Conservation (phyloP, 495 filamentous ascomycete species). For the Lasiosphaeria miniovina region DNA sequence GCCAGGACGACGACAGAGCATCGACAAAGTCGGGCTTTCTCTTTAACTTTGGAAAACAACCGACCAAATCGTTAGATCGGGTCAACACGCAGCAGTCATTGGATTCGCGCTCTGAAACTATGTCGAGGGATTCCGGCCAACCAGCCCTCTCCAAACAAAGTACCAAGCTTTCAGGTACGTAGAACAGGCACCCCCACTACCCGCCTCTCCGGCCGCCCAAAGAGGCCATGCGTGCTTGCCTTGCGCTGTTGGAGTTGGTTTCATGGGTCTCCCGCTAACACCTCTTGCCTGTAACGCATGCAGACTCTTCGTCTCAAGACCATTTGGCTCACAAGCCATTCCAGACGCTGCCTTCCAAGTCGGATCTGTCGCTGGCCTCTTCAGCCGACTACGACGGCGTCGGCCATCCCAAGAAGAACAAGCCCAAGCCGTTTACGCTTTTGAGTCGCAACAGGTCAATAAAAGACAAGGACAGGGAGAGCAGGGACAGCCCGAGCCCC, state of each 20-base stretch:
- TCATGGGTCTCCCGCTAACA: slow-evolving; percentile 18
- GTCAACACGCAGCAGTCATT: slow-evolving; percentile 34
- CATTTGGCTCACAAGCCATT: slow-evolving; percentile 33
- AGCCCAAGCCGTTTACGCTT: slow-evolving; percentile 57
- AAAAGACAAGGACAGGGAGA: slow-evolving; percentile 49
- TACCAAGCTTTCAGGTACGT: slow-evolving; percentile 47
- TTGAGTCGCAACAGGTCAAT: slow-evolving; percentile 68
- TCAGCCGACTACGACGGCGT: slow-evolving; percentile 38
- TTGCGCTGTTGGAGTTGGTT: slow-evolving; percentile 11
- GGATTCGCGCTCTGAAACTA: slow-evolving; percentile 38
- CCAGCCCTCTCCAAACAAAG: slow-evolving; percentile 40
- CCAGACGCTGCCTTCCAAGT: slow-evolving; percentile 37
- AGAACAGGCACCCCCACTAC: slow-evolving; percentile 5
- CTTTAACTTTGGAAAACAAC: slow-evolving; percentile 42
- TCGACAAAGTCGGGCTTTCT: slow-evolving; percentile 40
- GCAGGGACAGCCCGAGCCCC: slow-evolving; percentile 40
- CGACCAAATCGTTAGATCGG: slow-evolving; percentile 38
- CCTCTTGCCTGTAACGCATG: slow-evolving; percentile 2
- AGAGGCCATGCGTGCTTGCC: background rate
- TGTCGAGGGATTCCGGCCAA: slow-evolving; percentile 43
- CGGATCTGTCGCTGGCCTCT: slow-evolving; percentile 43
- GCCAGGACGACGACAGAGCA: slow-evolving; percentile 31
- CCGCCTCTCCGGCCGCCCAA: background rate
- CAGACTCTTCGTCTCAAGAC: slow-evolving; percentile 43
- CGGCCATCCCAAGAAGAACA: slow-evolving; percentile 39